Conservation (phyloP, 2,329 filamentous ascomycete genomes). For the Cladosporium austrohemisphaericum region DNA sequence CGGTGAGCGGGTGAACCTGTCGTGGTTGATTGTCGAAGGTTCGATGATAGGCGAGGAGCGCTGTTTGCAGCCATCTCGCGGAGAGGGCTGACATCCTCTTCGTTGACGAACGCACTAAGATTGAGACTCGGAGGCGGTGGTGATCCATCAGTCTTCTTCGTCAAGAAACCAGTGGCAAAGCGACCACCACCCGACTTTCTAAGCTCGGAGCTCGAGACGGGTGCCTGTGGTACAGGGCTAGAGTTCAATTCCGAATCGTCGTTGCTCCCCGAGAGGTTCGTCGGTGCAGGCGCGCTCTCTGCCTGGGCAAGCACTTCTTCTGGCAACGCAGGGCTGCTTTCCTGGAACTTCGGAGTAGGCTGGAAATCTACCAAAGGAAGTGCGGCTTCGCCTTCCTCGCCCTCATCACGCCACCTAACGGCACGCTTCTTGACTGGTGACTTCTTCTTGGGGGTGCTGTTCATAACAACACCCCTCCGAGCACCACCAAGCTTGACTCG, state of each 20-base stretch:
- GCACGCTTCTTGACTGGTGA: conserved; percentile 65
- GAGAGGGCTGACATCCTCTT: conserved; percentile 46
- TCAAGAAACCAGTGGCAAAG: conserved; percentile 85
- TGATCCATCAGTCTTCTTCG: conserved; percentile 56
- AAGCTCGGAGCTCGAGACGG: conserved; percentile 57
- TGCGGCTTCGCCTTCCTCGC: conserved; percentile 64
- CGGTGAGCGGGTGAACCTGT: neutral
- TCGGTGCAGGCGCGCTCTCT: neutral
- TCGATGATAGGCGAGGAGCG: conserved; percentile 42
- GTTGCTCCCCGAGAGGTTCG: neutral
- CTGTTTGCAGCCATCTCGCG: conserved; percentile 44
- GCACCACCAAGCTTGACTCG: conserved; percentile 58
- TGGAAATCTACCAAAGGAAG: conserved; percentile 74
- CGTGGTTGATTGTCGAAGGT: conserved; percentile 30
- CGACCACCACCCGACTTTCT: conserved; percentile 52
- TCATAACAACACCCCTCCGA: conserved; percentile 63
- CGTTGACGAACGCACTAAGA: conserved; percentile 57
- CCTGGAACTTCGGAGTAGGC: conserved; percentile 70
- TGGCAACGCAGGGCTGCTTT: conserved; percentile 48
- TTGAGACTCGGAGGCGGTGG: conserved; percentile 56
- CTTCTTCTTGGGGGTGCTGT: conserved; percentile 70
- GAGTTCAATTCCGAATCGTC: conserved; percentile 37
- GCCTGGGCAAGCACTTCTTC: conserved; percentile 32
- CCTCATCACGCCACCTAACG: conserved; percentile 91
- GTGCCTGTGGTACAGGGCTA: conserved; percentile 56